A percentile compares a stretch with the other conserved stretches of the same genome.
These are phyloP conservation scores for Aspergillus asperescens DNA, from an alignment of 495 filamentous ascomycete genomes.

Conservation along the genomic window DNA sequence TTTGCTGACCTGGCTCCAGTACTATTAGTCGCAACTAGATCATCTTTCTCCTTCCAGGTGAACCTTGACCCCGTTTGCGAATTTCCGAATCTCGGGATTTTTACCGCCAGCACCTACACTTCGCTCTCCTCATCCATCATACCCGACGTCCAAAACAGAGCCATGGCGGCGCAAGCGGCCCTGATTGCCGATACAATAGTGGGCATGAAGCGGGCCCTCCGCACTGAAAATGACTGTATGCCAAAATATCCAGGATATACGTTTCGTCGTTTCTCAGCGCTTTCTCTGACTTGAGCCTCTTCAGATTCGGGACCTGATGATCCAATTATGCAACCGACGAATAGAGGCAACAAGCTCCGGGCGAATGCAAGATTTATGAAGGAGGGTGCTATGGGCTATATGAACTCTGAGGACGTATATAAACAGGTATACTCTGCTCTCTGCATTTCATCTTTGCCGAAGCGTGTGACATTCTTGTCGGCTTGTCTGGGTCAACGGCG, in stretches of 20 bases:
- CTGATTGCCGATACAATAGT: constrained; percentile 68
- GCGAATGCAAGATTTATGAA: constrained; percentile 74
- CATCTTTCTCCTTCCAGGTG: not conserved
- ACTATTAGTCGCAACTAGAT: not conserved
- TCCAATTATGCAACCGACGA: constrained; percentile 70
- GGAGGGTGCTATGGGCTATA: constrained; percentile 65
- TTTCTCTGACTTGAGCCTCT: constrained; percentile 8
- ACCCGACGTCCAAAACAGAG: constrained; percentile 18
- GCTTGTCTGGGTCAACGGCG: not conserved
- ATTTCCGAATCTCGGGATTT: not conserved
- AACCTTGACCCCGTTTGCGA: not conserved
- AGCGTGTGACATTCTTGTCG: not conserved
- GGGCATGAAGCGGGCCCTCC: constrained; percentile 68
- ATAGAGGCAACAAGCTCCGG: constrained; percentile 89
- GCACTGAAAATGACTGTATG: constrained; percentile 56
- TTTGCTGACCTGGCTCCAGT: not conserved
- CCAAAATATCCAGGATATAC: not conserved
- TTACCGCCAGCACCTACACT: constrained; percentile 1
- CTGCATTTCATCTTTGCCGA: not conserved
- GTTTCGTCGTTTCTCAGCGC: not conserved
- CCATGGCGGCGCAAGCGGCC: constrained; percentile 67
- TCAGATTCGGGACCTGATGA: constrained; percentile 84
- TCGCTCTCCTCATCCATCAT: constrained; percentile 2
- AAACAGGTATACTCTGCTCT: constrained; percentile 59
- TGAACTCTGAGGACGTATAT: constrained; percentile 70